Conservation (phyloP, 2,329 filamentous ascomycete species). For the Pyrenochaeta sp. region DNA sequence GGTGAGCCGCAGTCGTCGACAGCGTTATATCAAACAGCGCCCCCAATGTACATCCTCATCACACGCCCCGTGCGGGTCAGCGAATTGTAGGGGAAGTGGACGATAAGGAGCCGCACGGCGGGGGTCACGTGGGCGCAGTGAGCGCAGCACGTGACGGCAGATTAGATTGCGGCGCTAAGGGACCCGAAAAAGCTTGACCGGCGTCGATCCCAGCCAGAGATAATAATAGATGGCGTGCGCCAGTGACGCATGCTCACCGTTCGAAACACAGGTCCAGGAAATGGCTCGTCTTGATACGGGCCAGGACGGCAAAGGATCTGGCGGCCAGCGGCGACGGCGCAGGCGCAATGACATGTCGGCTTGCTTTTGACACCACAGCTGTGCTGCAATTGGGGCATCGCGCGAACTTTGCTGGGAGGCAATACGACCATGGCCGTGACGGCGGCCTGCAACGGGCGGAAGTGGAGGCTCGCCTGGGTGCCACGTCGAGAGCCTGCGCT, state of each 20-base stretch:
- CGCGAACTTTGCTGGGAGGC: constrained; percentile 17
- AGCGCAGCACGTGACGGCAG: not conserved
- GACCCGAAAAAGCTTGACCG: constrained; percentile 10
- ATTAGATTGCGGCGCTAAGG: constrained; percentile 2
- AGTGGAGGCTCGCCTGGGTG: constrained; percentile 10
- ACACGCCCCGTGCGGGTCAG: not conserved
- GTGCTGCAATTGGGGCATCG: constrained; percentile 4
- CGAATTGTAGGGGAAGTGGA: constrained; percentile 18
- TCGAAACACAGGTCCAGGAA: constrained; percentile 9
- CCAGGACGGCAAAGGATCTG: constrained; percentile 5
- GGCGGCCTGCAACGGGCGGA: constrained; percentile 11
- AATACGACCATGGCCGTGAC: constrained; percentile 12
- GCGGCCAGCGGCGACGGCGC: too few relatives aligned
- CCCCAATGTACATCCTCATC: constrained; percentile 4
- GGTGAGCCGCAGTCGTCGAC: not conserved
- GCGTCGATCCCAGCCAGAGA: constrained; percentile 7
- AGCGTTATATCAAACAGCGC: not conserved
- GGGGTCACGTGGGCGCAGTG: constrained; percentile 3
- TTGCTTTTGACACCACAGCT: constrained; percentile 6
- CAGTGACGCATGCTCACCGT: constrained; percentile 10
- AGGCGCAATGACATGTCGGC: not conserved
- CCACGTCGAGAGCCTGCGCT: constrained; percentile 21
- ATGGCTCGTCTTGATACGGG: constrained; percentile 6
- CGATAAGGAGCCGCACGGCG: not conserved
- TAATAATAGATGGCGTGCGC: constrained; percentile 16